Evolutionary conservation across 495 filamentous ascomycete species (phyloP).

Genomic region (Podospora pseudoanserina): DNA sequence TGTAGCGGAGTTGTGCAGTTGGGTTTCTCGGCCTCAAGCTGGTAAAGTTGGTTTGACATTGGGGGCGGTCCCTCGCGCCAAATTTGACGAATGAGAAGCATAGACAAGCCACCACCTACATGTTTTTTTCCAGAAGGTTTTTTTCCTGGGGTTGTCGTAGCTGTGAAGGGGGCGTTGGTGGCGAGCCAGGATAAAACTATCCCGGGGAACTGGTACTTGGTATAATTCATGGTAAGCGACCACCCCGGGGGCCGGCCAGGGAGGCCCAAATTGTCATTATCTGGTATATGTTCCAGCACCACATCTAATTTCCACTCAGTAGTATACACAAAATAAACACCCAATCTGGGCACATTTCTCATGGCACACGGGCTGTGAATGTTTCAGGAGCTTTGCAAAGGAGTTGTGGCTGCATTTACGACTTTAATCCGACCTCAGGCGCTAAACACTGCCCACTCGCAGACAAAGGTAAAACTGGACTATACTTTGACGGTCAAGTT

Average conservation of each 20-base stretch:
- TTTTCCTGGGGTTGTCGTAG: not conserved
- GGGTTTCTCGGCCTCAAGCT: no score
- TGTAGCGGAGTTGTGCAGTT: no score
- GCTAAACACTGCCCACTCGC: no score
- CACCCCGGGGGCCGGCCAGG: not conserved
- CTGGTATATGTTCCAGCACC: not conserved
- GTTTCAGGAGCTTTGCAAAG: no score
- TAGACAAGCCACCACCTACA: not conserved
- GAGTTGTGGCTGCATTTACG: no score
- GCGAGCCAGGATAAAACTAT: not conserved
- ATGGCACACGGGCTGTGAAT: no score
- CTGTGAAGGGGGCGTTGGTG: not conserved
- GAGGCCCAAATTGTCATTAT: not conserved
- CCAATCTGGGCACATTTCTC: not conserved
- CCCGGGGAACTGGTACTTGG: not conserved
- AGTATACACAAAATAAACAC: not conserved
- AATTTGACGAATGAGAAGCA: not conserved
- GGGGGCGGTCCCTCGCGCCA: not conserved
- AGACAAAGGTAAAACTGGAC: no score
- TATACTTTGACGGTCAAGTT: no score
- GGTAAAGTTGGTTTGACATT: not conserved
- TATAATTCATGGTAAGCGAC: not conserved
- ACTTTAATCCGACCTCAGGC: no score
- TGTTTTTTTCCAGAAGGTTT: not conserved
- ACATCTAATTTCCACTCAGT: not conserved